Evolutionary conservation across 768 basidiomycete genomes (phyloP).

Genomic region (Gloeophyllum trabeum): DNA sequence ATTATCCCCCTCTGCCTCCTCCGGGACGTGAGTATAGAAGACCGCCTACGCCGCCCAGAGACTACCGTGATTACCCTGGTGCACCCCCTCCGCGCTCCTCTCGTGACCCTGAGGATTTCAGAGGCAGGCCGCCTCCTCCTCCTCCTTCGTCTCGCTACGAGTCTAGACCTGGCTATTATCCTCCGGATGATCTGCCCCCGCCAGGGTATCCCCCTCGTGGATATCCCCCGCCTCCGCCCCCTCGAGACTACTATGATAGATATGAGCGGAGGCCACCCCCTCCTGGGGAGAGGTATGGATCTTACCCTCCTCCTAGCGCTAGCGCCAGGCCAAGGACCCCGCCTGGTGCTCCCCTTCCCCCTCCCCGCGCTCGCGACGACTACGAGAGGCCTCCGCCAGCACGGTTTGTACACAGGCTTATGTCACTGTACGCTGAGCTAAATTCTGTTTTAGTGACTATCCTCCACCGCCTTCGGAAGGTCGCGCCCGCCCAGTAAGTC

Average conservation of each 20-base stretch:
- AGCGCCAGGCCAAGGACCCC: constrained; percentile 39
- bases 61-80: constrained; percentile 50
- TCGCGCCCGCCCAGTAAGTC: constrained; percentile 12
- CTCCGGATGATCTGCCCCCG: constrained; percentile 28
- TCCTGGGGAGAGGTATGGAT: constrained; percentile 29
- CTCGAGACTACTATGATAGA: constrained; percentile 49
- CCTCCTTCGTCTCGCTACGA: constrained; percentile 45
- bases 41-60: constrained; percentile 50
- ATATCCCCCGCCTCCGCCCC: constrained; percentile 36
- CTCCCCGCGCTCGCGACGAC: constrained; percentile 49
- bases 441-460: constrained; percentile 8
- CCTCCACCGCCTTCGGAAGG: constrained; percentile 8
- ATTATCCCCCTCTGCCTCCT: constrained; percentile 31
- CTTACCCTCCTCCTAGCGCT: constrained; percentile 33
- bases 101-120: constrained; percentile 63
- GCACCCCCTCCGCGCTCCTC: constrained; percentile 27
- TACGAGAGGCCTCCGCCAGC: constrained; percentile 42
- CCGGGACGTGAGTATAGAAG: constrained; percentile 47
- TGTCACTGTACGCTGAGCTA: constrained; percentile 2
- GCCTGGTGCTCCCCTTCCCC: constrained; percentile 32
- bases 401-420: constrained; percentile 33
- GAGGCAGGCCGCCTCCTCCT: constrained; percentile 34
- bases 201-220: constrained; percentile 39
- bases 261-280: constrained; percentile 38
- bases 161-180: constrained; percentile 31